Evolutionary conservation across 2,329 filamentous ascomycete species (phyloP).

Genomic region (Magnaporthiopsis incrustans): DNA sequence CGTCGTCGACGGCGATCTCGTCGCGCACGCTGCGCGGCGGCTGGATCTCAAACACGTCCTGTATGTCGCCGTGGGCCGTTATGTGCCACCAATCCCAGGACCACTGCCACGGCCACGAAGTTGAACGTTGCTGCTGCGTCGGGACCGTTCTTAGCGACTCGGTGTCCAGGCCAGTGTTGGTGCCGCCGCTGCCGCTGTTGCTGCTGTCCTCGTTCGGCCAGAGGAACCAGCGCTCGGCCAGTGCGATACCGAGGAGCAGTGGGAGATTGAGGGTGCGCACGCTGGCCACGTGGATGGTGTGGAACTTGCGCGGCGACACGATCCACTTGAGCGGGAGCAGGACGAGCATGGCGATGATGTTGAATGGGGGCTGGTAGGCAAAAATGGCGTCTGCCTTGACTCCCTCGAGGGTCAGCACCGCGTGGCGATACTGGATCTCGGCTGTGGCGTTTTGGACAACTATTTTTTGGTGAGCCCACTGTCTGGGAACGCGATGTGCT

Average conservation of each 20-base stretch:
- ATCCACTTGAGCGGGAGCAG: constrained; percentile 71
- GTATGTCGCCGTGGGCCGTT: constrained; percentile 63
- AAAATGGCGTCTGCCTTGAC: constrained; percentile 81
- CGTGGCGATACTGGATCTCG: constrained; percentile 77
- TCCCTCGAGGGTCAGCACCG: constrained; percentile 75
- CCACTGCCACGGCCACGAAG: constrained; percentile 26
- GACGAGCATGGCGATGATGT: constrained; percentile 66
- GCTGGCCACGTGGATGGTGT: constrained; percentile 76
- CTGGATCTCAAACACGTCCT: constrained; percentile 51
- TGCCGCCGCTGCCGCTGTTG: constrained; percentile 9
- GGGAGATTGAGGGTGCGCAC: constrained; percentile 71
- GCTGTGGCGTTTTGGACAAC: constrained; percentile 66
- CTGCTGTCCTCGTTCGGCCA: constrained; percentile 37
- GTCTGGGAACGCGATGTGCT: no score
- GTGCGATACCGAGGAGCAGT: constrained; percentile 61
- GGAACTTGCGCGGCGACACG: constrained; percentile 78
- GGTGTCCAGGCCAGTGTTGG: constrained; percentile 10
- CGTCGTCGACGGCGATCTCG: constrained; percentile 51
- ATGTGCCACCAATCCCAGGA: constrained; percentile 64
- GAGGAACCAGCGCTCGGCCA: constrained; percentile 61
- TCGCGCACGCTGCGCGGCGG: constrained; percentile 53
- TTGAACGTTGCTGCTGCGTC: constrained; percentile 5
- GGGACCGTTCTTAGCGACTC: constrained; percentile 5
- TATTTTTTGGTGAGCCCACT: no score
- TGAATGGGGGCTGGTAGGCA: constrained; percentile 76